A percentile compares a stretch with the other conserved stretches of the same genome.
Conservation (phyloP, 2,329 filamentous ascomycete species). For the Fusarium odoratissimum region DNA sequence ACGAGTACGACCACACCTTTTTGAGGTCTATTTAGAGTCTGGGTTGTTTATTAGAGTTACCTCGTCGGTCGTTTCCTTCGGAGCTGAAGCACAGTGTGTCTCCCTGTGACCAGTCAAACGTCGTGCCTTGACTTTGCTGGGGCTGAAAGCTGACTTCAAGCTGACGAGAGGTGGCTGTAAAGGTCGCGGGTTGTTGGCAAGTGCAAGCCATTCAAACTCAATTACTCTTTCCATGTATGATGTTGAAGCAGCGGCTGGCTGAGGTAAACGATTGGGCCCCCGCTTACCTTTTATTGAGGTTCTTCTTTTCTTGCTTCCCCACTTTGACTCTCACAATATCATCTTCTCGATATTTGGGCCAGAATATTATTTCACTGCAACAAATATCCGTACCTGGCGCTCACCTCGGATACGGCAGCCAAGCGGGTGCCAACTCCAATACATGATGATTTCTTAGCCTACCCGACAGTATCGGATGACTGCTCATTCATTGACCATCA, state of each 20-base stretch:
- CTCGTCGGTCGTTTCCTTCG: background rate
- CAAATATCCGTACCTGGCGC: background rate
- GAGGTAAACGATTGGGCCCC: background rate
- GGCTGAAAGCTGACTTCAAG: constrained; percentile 36
- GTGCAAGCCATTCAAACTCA: constrained; percentile 24
- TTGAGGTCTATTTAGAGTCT: constrained; percentile 2
- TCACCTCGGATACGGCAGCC: background rate
- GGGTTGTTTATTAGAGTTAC: background rate
- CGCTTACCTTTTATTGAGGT: background rate
- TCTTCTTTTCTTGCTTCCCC: background rate
- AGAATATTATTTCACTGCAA: background rate
- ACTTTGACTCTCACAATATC: background rate
- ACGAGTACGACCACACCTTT: constrained; percentile 36
- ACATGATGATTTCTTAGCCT: background rate
- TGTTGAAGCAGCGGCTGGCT: constrained; percentile 22
- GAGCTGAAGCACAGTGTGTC: constrained; percentile 28
- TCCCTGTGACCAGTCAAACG: constrained; percentile 10
- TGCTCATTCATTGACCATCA: background rate
- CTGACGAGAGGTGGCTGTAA: constrained; percentile 37
- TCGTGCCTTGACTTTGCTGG: constrained; percentile 14
- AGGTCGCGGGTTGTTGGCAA: constrained; percentile 1
- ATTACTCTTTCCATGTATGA: background rate
- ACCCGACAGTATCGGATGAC: background rate
- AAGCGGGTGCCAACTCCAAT: background rate
- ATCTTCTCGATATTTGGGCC: background rate